Evolutionary conservation across 352 stramenopile species (phyloP).

Genomic region (Plasmopara viticola): DNA sequence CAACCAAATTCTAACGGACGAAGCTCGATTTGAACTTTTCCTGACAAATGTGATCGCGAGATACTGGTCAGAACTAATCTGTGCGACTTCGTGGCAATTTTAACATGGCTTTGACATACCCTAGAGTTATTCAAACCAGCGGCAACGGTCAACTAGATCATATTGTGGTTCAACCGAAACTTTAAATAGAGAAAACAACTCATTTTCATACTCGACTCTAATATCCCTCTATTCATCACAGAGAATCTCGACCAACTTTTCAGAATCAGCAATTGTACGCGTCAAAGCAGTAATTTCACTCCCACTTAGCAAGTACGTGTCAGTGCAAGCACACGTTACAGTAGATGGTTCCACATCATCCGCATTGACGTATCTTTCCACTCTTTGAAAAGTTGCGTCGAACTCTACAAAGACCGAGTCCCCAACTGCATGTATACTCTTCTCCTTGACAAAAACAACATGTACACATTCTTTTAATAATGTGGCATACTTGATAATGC

Average conservation of each 20-base stretch:
- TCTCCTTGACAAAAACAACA: conserved; percentile 53
- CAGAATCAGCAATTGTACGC: conserved; percentile 71
- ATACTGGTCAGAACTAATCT: conserved; percentile 63
- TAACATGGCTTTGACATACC: conserved; percentile 59
- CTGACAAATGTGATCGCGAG: conserved; percentile 56
- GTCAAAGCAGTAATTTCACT: conserved; percentile 73
- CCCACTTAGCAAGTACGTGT: conserved; percentile 69
- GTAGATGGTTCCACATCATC: conserved; percentile 18
- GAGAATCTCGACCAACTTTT: conserved; percentile 69
- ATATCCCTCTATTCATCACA: conserved; percentile 29
- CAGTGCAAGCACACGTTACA: conserved; percentile 63
- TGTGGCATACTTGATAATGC: conserved; percentile 64
- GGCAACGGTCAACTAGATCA: conserved; percentile 52
- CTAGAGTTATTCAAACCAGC: conserved; percentile 46
- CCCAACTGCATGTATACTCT: conserved; percentile 56
- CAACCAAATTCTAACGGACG: too few relatives aligned
- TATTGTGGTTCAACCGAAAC: conserved; percentile 47
- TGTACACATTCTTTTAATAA: conserved; percentile 58
- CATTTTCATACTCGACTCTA: conserved; percentile 3
- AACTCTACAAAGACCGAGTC: conserved; percentile 80
- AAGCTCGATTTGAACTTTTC: conserved; percentile 58
- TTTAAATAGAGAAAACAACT: conserved; percentile 20
- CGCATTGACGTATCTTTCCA: conserved; percentile 26
- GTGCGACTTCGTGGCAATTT: conserved; percentile 58
- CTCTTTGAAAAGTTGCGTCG: conserved; percentile 47